phyloP scores from a whole-genome alignment of 495 filamentous ascomycete species.

The Entonaema liquescens region DNA sequence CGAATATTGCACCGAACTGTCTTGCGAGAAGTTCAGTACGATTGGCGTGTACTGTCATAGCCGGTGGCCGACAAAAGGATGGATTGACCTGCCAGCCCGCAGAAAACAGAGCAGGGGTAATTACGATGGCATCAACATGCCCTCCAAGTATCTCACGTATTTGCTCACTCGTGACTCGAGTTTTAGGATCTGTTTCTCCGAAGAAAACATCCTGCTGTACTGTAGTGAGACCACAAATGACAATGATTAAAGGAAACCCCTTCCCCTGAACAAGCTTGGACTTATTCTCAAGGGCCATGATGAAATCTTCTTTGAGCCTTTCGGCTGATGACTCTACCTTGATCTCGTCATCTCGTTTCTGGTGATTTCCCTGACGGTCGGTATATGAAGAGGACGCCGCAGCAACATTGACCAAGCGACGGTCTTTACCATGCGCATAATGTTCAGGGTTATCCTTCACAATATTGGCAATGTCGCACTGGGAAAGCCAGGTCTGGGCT shows the following conservation, averaged over 20 bases:
- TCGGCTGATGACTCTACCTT: slow-evolving; percentile 30
- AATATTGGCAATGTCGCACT: slow-evolving; percentile 33
- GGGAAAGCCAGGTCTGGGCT: slow-evolving; percentile 47
- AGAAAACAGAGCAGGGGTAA: slow-evolving; percentile 44
- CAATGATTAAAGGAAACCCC: slow-evolving; percentile 40
- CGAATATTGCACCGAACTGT: slow-evolving; percentile 42
- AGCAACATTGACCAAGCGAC: slow-evolving; percentile 14
- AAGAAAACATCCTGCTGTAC: slow-evolving; percentile 52
- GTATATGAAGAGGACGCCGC: slow-evolving; percentile 8
- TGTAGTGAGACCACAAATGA: slow-evolving; percentile 48
- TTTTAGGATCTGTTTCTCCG: slow-evolving; percentile 1
- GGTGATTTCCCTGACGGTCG: background rate
- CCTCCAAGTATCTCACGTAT: slow-evolving; percentile 41
- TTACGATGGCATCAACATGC: slow-evolving; percentile 28
- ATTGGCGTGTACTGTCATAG: slow-evolving; percentile 5
- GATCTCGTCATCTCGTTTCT: slow-evolving; percentile 31
- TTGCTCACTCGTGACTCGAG: slow-evolving; percentile 26
- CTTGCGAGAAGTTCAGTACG: slow-evolving; percentile 37
- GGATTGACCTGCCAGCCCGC: slow-evolving; percentile 43
- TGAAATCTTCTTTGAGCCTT: slow-evolving; percentile 28
- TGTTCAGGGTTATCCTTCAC: slow-evolving; percentile 13
- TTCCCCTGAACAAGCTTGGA: slow-evolving; percentile 23
- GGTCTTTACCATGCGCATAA: slow-evolving; percentile 29
- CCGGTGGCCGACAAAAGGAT: slow-evolving; percentile 17
- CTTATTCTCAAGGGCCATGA: slow-evolving; percentile 26